A percentile compares a stretch with the other conserved stretches of the same genome.
These are phyloP conservation scores for Rhododendron williamsianum DNA, from an alignment of 148 eudicot genomes.

Conservation along the genomic window DNA sequence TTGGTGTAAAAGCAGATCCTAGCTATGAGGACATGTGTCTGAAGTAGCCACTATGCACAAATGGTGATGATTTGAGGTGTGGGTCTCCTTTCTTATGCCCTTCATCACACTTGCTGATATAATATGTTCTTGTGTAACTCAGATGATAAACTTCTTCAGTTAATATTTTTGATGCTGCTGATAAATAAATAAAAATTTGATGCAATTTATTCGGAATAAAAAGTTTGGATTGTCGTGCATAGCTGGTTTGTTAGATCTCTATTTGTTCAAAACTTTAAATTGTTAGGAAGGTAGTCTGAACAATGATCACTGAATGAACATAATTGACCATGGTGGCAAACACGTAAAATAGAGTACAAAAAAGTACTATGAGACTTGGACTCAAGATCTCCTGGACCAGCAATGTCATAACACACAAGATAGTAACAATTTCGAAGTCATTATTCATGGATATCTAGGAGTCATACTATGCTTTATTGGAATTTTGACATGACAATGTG, in stretches of 20 bases:
- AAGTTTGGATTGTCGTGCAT: background rate
- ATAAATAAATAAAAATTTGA: background rate
- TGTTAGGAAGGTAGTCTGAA: background rate
- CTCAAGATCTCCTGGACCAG: background rate
- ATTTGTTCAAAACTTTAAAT: background rate
- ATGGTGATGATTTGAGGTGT: background rate
- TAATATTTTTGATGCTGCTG: background rate
- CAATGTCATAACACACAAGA: background rate
- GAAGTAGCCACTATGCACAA: background rate
- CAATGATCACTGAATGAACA: background rate
- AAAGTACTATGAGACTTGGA: background rate
- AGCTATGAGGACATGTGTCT: background rate
- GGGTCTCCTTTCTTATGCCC: background rate
- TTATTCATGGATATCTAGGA: background rate
- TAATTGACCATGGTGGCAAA: background rate
- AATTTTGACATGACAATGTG: background rate
- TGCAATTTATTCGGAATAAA: background rate
- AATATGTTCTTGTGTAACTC: background rate
- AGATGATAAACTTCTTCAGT: background rate
- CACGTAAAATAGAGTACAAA: background rate
- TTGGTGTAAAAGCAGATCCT: background rate
- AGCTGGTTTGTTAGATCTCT: background rate
- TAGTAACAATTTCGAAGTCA: background rate
- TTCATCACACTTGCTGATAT: background rate
- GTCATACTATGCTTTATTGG: background rate